Percentiles rank a stretch among this genome's conserved stretches.
These are phyloP conservation scores for Camellia japonica DNA, from an alignment of 148 eudicot species.

Conservation along the genomic window DNA sequence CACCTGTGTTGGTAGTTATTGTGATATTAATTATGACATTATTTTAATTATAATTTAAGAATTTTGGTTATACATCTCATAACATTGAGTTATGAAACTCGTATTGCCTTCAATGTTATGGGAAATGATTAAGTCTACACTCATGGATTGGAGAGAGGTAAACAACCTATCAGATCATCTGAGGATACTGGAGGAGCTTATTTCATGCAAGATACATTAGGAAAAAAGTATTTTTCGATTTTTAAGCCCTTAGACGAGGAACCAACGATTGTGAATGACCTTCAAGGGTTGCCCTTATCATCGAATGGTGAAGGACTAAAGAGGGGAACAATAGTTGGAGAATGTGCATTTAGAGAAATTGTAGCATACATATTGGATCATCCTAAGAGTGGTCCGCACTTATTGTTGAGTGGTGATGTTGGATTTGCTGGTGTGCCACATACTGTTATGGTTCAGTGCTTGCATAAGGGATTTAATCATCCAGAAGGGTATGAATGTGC, in stretches of 20 bases:
- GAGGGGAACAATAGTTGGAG: constrained; percentile 72
- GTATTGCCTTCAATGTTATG: constrained; percentile 26
- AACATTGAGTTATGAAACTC: too few relatives aligned
- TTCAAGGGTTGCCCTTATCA: constrained; percentile 60
- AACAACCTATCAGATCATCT: constrained; percentile 22
- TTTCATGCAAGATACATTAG: constrained; percentile 19
- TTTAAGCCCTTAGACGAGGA: constrained; percentile 38
- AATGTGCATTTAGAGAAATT: constrained; percentile 41
- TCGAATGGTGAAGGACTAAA: constrained; percentile 68
- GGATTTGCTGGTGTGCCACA: too few relatives aligned
- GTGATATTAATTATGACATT: too few relatives aligned
- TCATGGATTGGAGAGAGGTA: constrained; percentile 35
- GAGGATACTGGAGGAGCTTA: constrained; percentile 78
- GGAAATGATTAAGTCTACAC: constrained; percentile 41
- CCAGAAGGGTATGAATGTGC: too few relatives aligned
- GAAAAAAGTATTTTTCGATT: too few relatives aligned
- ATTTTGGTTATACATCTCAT: too few relatives aligned
- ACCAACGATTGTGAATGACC: constrained; percentile 65
- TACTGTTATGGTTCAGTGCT: too few relatives aligned
- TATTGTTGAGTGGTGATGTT: constrained; percentile 27
- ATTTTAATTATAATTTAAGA: too few relatives aligned
- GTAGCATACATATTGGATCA: too few relatives aligned
- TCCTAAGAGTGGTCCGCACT: constrained; percentile 56
- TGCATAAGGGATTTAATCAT: too few relatives aligned
- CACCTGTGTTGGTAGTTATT: too few relatives aligned